phyloP scores from a whole-genome alignment of 148 eudicot species.

The Silene latifolia region DNA sequence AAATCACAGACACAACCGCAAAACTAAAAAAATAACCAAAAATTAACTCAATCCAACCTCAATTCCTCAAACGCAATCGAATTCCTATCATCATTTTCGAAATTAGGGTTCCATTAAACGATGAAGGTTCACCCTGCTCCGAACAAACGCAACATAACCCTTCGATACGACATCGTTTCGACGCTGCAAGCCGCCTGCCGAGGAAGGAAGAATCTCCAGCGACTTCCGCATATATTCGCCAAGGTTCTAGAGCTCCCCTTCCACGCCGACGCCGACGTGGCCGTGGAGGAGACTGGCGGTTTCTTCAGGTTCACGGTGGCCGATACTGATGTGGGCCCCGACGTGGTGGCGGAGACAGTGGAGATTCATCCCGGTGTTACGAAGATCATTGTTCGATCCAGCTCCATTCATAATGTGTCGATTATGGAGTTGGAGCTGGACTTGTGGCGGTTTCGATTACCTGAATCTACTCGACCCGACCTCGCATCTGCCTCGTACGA shows the following conservation, averaged over 20 bases:
- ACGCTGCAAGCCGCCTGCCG: constrained; percentile 11
- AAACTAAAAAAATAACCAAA: not conserved
- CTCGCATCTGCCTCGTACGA: constrained; percentile 52
- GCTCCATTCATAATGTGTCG: constrained; percentile 18
- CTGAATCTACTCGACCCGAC: constrained; percentile 61
- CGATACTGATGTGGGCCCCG: constrained; percentile 41
- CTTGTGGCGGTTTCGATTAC: constrained; percentile 81
- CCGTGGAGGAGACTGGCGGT: constrained; percentile 48
- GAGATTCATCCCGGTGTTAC: constrained; percentile 85
- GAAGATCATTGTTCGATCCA: constrained; percentile 63
- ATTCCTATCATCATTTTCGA: not conserved
- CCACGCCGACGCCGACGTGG: constrained; percentile 70
- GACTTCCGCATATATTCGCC: constrained; percentile 84
- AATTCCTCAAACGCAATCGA: not conserved
- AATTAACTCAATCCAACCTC: not conserved
- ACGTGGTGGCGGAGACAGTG: constrained; percentile 53
- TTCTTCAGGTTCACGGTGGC: constrained; percentile 57
- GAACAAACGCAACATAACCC: not conserved
- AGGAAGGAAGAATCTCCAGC: constrained; percentile 64
- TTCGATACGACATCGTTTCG: constrained; percentile 13
- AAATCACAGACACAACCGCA: not conserved
- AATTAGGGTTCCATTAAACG: not conserved
- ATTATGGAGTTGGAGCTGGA: constrained; percentile 59
- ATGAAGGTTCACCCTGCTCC: constrained; percentile 5
- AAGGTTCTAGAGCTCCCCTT: constrained; percentile 90